Evolutionary conservation across 1,284 basidiomycete genomes (phyloP), one percentile per base, ranked within the genome.

Genomic region (Afroboletus lepidellus): DNA sequence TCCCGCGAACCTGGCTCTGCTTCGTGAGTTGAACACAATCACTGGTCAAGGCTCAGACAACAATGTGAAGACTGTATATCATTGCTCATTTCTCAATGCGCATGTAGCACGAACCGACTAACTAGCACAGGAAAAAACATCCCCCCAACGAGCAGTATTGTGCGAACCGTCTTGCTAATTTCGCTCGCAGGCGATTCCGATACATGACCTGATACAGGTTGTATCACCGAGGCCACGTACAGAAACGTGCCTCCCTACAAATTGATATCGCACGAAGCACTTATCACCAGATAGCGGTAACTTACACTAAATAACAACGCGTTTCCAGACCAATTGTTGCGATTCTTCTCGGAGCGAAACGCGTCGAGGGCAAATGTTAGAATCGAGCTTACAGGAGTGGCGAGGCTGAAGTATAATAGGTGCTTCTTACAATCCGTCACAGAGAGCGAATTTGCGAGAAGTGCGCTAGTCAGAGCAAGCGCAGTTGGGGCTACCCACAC

Each of bases 151-250:
- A 90, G 76, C 30, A 90, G 68, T 8, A 72, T 57, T 7, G 82
- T 75, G 24, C 89, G 78, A 30, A 70, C 58, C 41, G 67, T 66
- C 36, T 79, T 77, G 18, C 74, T 71, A 39, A 86, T 66, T 20
- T 79, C 81, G 23, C 74, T 75, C 16, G 71, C 58, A 21, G 73
- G 60, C 8, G 70, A 56, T 34, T 60, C 69, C 11, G 74, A 66
- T 57, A 44, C 49, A 20, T 74, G 72, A 15, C 74, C 75, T 15
- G 87, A 81, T 37, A 88, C 77, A 3, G 89, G 84, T 65, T 92
- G 90, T 23, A 94, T 76, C 32, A 94, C 88, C 3, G 94, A 95
- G 0, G 94, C 94, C 30, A 98, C 94, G 66, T 95, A 98, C 27
- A 98, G 75, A 71, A 98, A 98, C 1, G 92, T 94, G 15, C 94